phyloP scores from a whole-genome alignment of 805 yeast genomes.

The Pachysolen tannophilus region DNA sequence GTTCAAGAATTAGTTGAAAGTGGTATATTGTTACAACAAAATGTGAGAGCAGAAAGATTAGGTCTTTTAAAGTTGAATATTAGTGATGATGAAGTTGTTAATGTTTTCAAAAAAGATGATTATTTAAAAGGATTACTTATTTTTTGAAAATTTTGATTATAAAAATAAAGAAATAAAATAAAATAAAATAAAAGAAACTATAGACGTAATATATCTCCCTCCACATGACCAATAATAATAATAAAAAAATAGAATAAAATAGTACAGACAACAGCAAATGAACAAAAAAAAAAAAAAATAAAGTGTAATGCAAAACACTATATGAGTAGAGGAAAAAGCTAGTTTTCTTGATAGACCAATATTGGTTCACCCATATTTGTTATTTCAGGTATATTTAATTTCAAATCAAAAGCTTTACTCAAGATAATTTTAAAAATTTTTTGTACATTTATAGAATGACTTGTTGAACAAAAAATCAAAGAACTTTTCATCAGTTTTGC shows the following conservation, averaged over 20 bases:
- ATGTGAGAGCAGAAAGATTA: constrained; percentile 58
- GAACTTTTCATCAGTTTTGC: constrained; percentile 86
- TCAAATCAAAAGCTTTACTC: constrained; percentile 84
- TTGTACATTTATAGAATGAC: constrained; percentile 87
- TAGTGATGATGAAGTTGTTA: constrained; percentile 60
- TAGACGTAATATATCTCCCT: no score
- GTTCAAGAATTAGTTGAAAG: constrained; percentile 67
- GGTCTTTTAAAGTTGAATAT: constrained; percentile 57
- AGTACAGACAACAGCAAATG: background rate
- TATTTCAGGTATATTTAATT: constrained; percentile 77
- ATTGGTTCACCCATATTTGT: constrained; percentile 87
- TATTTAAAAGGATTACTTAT: no score
- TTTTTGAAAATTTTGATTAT: no score
- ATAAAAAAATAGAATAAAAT: background rate
- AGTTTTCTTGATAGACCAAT: constrained; percentile 45
- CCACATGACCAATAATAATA: background rate
- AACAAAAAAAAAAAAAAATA: background rate
- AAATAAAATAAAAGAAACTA: no score
- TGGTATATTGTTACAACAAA: constrained; percentile 68
- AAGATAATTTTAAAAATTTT: constrained; percentile 87
- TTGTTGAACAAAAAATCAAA: constrained; percentile 82
- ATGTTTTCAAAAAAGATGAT: constrained; percentile 52
- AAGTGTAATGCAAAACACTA: background rate
- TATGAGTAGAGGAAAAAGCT: constrained; percentile 2
- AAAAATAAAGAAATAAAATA: no score